Evolutionary conservation across 306 rosid species (phyloP).

Genomic region (Geum urbanum): DNA sequence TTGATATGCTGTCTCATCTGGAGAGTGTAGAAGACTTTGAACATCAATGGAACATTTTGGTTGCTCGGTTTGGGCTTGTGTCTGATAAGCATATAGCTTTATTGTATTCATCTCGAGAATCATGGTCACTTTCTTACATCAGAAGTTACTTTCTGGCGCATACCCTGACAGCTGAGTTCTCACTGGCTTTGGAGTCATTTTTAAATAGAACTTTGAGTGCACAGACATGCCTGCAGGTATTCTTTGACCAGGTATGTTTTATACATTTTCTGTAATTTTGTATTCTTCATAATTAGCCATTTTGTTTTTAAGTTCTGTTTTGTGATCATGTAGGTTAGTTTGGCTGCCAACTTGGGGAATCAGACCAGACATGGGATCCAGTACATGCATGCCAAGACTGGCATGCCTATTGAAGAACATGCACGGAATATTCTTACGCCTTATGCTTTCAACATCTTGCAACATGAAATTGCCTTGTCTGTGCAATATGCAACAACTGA

Average conservation of each 20-base stretch:
- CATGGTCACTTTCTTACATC: slow-evolving; percentile 46
- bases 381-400: slow-evolving; percentile 41
- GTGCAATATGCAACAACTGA: slow-evolving; percentile 45
- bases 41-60: slow-evolving; percentile 53
- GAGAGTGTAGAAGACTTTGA: slow-evolving; percentile 57
- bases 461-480: slow-evolving; percentile 46
- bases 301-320: not conserved
- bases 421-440: slow-evolving; percentile 53
- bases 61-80: slow-evolving; percentile 51
- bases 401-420: slow-evolving; percentile 71
- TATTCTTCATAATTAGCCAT: not conserved
- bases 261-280: not conserved
- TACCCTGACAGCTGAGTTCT: slow-evolving; percentile 49
- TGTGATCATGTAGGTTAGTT: slow-evolving; percentile 35
- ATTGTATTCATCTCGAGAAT: slow-evolving; percentile 40
- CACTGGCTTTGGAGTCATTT: slow-evolving; percentile 41
- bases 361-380: slow-evolving; percentile 36
- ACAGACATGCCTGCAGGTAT: slow-evolving; percentile 44
- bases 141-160: slow-evolving; percentile 52
- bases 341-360: slow-evolving; percentile 31
- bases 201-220: slow-evolving; percentile 39
- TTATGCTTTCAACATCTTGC: slow-evolving; percentile 51
- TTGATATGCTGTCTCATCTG: slow-evolving; percentile 50
- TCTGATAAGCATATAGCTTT: slow-evolving; percentile 52
- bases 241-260: slow-evolving; percentile 53